phyloP scores from a whole-genome alignment of 139 green algal genomes.

The Volvox africanus region DNA sequence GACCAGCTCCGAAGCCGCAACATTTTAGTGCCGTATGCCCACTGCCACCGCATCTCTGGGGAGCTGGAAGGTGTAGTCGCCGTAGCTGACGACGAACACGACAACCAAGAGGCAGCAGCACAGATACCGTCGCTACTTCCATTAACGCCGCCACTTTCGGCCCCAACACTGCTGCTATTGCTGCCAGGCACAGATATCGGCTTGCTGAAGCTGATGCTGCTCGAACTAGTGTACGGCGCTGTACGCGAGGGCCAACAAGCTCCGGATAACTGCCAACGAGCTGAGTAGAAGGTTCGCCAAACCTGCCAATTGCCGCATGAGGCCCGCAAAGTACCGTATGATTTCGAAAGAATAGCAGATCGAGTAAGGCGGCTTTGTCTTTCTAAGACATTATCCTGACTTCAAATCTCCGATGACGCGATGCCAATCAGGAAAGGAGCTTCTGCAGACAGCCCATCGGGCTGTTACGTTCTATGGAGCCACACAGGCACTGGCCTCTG shows the following conservation, averaged over 20 bases:
- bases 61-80: not conserved
- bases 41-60: constrained; percentile 37
- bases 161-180: not conserved
- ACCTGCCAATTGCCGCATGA: not conserved
- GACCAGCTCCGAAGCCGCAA: constrained; percentile 47
- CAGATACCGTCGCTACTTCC: not conserved
- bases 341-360: too few species aligned
- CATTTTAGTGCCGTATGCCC: constrained; percentile 63
- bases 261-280: constrained; percentile 52
- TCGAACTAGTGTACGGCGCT: not conserved
- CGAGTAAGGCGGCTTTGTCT: too few species aligned
- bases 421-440: too few species aligned
- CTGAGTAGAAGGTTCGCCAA: constrained; percentile 62
- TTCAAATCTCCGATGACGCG: too few species aligned
- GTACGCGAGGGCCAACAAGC: constrained; percentile 25
- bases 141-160: not conserved
- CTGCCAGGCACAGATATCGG: not conserved
- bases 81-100: not conserved
- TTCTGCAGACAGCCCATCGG: too few species aligned
- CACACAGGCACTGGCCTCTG: too few species aligned
- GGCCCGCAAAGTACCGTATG: too few species aligned
- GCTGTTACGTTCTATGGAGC: too few species aligned
- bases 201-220: not conserved
- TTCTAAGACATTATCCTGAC: too few species aligned
- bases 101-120: not conserved